Evolutionary conservation across 306 rosid species (phyloP).

Genomic region (Dalbergia oliveri): DNA sequence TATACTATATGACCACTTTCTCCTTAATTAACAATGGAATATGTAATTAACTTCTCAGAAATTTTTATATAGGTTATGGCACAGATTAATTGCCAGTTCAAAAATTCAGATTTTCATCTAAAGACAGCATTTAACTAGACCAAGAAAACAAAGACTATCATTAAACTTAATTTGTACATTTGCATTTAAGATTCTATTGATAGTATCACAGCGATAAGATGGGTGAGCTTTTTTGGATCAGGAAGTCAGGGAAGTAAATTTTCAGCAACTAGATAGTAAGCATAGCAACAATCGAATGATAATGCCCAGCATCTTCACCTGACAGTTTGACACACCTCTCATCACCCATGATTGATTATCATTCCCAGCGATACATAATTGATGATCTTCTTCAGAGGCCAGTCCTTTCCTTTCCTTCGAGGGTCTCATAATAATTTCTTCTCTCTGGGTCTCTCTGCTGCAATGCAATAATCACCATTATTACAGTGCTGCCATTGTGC

Average conservation of each 20-base stretch:
- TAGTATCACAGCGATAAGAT: too few species aligned
- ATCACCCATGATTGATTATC: conserved; percentile 37
- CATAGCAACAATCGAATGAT: conserved; percentile 28
- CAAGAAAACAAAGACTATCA: too few species aligned
- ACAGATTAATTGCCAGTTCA: too few species aligned
- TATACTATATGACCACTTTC: too few species aligned
- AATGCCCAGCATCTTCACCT: conserved; percentile 38
- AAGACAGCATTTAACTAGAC: too few species aligned
- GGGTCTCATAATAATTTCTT: conserved; percentile 26
- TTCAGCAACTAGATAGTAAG: neutral
- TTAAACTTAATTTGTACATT: too few species aligned
- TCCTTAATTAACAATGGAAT: too few species aligned
- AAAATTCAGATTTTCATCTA: too few species aligned
- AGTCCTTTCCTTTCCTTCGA: neutral
- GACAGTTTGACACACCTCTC: conserved; percentile 39
- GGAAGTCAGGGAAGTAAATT: neutral
- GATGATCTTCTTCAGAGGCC: neutral
- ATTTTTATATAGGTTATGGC: too few species aligned
- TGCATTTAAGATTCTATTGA: too few species aligned
- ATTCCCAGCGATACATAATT: conserved; percentile 42
- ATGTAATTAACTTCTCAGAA: too few species aligned
- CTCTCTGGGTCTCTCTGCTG: neutral
- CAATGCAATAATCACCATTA: neutral
- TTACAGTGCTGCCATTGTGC: conserved; percentile 22
- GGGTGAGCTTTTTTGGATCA: too few species aligned